Percentiles rank a stretch among this genome's conserved stretches.
Evolutionary conservation across 202 grass and related monocot species (phyloP).

Genomic region (Hordeum pubiflorum): DNA sequence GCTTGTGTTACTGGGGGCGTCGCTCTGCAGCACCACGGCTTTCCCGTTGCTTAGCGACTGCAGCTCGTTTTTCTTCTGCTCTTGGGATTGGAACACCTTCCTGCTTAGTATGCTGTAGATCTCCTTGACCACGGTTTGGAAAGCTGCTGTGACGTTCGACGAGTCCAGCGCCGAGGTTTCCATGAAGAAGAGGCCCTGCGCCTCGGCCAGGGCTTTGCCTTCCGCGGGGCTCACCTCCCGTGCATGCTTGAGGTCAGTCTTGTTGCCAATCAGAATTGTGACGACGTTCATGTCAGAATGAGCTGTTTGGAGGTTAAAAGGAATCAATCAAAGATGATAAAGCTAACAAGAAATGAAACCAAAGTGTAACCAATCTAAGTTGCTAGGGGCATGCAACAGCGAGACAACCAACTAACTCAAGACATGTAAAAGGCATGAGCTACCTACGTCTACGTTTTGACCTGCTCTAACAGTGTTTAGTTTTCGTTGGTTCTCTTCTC

Average conservation of each 20-base stretch:
- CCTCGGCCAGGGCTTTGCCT: constrained; percentile 62
- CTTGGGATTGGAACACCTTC: constrained; percentile 84
- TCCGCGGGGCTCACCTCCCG: constrained; percentile 60
- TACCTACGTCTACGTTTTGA: background rate
- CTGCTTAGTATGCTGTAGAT: constrained; percentile 81
- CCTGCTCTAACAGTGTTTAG: background rate
- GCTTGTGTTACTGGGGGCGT: constrained; percentile 32
- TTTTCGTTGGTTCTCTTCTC: background rate
- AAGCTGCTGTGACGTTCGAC: constrained; percentile 66
- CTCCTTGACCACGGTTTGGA: constrained; percentile 73
- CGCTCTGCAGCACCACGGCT: constrained; percentile 51
- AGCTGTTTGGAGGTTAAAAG: constrained; percentile 30
- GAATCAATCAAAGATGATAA: background rate
- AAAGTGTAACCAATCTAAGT: background rate
- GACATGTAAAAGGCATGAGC: background rate
- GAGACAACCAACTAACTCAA: background rate
- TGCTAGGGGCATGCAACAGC: background rate
- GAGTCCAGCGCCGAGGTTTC: constrained; percentile 75
- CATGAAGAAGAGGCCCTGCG: constrained; percentile 79
- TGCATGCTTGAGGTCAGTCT: constrained; percentile 55
- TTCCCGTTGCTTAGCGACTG: constrained; percentile 58
- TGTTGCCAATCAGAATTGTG: constrained; percentile 79
- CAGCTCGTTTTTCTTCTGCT: constrained; percentile 60
- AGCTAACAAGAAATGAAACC: background rate
- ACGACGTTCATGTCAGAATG: constrained; percentile 89